Percentiles rank a stretch among this genome's conserved stretches.
These are phyloP conservation scores for Cladophialophora chaetospira DNA, from an alignment of 2,329 filamentous ascomycete genomes.

Conservation along the genomic window DNA sequence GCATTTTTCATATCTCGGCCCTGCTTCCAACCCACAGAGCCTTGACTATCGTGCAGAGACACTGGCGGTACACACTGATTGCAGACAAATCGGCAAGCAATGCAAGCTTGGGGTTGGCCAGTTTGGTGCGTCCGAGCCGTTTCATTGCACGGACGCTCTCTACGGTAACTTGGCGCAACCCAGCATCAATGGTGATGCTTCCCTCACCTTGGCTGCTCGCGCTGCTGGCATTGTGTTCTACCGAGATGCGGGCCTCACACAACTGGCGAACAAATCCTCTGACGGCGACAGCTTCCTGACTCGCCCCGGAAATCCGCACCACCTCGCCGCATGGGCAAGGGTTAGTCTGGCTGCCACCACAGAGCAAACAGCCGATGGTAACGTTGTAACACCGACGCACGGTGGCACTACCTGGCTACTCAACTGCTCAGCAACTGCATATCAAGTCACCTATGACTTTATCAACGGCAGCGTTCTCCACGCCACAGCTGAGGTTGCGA, in stretches of 20 bases:
- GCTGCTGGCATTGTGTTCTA: neutral
- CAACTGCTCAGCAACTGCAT: constrained; percentile 31
- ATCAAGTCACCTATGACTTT: constrained; percentile 32
- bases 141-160: constrained; percentile 16
- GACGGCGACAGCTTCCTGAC: constrained; percentile 3
- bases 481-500: constrained; percentile 2
- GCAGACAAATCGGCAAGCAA: constrained; percentile 26
- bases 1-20: constrained; percentile 22
- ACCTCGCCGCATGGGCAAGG: constrained; percentile 6
- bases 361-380: neutral
- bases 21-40: neutral
- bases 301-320: constrained; percentile 5
- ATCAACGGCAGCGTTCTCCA: constrained; percentile 23
- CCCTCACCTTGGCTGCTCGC: neutral
- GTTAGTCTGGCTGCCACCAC: neutral
- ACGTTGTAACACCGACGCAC: constrained; percentile 9
- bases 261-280: neutral
- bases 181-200: neutral
- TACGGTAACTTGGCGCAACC: constrained; percentile 2
- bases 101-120: constrained; percentile 26
- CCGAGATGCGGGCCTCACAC: neutral
- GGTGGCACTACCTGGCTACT: constrained; percentile 23
- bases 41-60: constrained; percentile 31
- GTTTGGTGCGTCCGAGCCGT: constrained; percentile 7
- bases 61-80: constrained; percentile 28